Percentiles rank a stretch among this genome's conserved stretches.
Conservation (phyloP, 2,329 filamentous ascomycete species). For the Penicillium olsonii region DNA sequence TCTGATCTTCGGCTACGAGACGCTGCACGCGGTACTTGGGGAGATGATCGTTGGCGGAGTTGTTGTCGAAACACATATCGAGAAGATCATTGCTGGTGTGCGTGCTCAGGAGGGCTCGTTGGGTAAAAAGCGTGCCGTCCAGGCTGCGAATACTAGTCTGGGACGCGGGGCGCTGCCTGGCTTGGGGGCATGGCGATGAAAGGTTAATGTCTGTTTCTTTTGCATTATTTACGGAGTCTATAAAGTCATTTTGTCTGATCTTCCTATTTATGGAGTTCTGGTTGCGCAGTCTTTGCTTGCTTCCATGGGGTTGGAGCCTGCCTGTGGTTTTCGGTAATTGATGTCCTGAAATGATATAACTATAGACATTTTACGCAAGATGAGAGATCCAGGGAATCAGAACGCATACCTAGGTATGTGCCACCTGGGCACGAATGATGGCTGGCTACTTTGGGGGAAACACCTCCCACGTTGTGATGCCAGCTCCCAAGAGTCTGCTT, state of each 20-base stretch:
- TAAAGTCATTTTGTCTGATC: background rate
- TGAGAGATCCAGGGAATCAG: no score
- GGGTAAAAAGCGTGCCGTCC: constrained; percentile 47
- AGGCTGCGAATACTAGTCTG: constrained; percentile 42
- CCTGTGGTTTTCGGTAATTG: background rate
- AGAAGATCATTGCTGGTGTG: constrained; percentile 85
- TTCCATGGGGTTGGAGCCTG: background rate
- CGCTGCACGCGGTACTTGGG: constrained; percentile 81
- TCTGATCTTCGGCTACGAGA: constrained; percentile 98
- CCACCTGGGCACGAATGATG: no score
- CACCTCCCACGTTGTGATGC: no score
- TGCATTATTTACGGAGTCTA: constrained; percentile 2
- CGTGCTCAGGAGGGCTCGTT: constrained; percentile 51
- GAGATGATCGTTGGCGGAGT: constrained; percentile 97
- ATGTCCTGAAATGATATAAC: background rate
- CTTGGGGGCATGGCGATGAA: constrained; percentile 41
- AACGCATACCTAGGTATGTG: no score
- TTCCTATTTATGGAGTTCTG: constrained; percentile 13
- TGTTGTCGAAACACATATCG: constrained; percentile 87
- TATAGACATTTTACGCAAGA: no score
- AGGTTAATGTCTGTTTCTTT: background rate
- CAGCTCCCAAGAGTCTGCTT: no score
- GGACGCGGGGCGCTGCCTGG: constrained; percentile 42
- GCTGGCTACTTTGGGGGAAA: no score
- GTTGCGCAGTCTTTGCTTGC: constrained; percentile 8